Base-by-base conservation (phyloP, 2,329 filamentous ascomycete species). In the Ploettnerulaceae sp. region DNA sequence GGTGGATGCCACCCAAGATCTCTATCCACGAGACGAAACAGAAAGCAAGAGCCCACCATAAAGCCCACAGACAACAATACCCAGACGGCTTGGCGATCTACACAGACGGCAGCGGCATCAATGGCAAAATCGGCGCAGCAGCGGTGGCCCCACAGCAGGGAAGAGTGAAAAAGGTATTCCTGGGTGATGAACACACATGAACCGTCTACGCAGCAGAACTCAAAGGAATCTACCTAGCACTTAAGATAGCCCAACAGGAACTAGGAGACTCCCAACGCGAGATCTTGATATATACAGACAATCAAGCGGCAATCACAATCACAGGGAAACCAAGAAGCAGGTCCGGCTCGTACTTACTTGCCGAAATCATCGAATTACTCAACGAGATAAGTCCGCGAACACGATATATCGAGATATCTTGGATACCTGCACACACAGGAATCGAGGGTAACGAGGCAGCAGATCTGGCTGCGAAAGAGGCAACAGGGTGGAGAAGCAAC, bases 91-190 rank as follows among this genome's bases (percentile, higher is more conserved):
- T 51, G 17, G 38, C 33, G 18, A 39, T 57, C 18, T 55, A 57
- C n/a, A 57, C 48, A n/a, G 48, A 55, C n/a, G 47, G 49, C 8
- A 57, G 54, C 18, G 53, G 56, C 24, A 62, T 62, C 54, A 26
- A n/a, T n/a, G n/a, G n/a, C n/a, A n/a, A n/a, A n/a, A n/a, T n/a
- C n/a, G n/a, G n/a, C n/a, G n/a, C n/a, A n/a, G n/a, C n/a, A n/a
- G n/a, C n/a, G n/a, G n/a, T n/a, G n/a, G n/a, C n/a, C n/a, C n/a
- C n/a, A n/a, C n/a, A n/a, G n/a, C n/a, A n/a, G n/a, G n/a, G n/a
- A n/a, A n/a, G n/a, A n/a, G n/a, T n/a, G n/a, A n/a, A n/a, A n/a
- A n/a, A n/a, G n/a, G n/a, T n/a, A n/a, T n/a, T n/a, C n/a, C n/a
- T n/a, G n/a, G n/a, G n/a, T n/a, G n/a, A n/a, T n/a, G n/a, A n/a